Evolutionary conservation across 805 yeast species (phyloP).

Genomic region (Yueomyces sinensis): DNA sequence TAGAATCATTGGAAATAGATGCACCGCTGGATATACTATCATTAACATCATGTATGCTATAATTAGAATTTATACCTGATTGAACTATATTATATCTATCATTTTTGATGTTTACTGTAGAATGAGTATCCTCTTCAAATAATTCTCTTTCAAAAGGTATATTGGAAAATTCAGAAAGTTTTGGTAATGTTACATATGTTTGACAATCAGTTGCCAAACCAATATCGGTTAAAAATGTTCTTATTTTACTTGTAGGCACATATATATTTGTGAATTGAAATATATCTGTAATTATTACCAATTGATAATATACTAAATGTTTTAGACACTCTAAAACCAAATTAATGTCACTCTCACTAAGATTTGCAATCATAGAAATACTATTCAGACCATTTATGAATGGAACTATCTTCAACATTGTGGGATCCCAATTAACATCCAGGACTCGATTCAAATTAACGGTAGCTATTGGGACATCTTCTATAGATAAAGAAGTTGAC

Average conservation of each 20-base stretch:
- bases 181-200: constrained; percentile 49
- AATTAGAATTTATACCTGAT: not conserved
- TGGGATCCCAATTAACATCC: constrained; percentile 95
- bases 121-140: too few relatives aligned
- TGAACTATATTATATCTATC: not conserved
- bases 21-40: constrained; percentile 9
- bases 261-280: constrained; percentile 83
- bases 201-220: constrained; percentile 74
- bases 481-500: constrained; percentile 57
- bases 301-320: constrained; percentile 80
- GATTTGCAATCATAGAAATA: constrained; percentile 56
- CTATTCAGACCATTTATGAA: constrained; percentile 83
- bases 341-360: constrained; percentile 69
- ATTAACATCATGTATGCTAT: too few relatives aligned
- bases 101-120: not conserved
- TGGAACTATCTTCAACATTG: constrained; percentile 79
- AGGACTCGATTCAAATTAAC: constrained; percentile 60
- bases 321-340: constrained; percentile 79
- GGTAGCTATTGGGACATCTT: constrained; percentile 86
- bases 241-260: constrained; percentile 74
- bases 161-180: constrained; percentile 16
- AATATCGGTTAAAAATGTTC: constrained; percentile 49
- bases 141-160: constrained; percentile 22
- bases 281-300: constrained; percentile 70
- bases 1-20: constrained; percentile 1